phyloP scores from a whole-genome alignment of 2,329 filamentous ascomycete species.

The Trichoderma asperellum region DNA sequence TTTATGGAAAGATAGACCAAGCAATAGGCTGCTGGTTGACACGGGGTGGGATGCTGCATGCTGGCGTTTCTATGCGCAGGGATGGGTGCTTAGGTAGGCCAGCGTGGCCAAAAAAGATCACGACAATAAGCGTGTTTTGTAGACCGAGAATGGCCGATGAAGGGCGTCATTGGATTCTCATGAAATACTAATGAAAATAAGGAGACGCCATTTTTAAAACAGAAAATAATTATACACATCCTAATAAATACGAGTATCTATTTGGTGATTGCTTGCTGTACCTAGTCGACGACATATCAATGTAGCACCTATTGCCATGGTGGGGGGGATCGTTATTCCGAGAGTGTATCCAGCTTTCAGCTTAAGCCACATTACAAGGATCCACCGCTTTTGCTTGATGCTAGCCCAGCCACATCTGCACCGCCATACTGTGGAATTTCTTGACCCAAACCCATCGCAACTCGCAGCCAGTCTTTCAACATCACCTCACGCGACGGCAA shows the following conservation, averaged over 20 bases:
- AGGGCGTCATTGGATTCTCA: conserved; percentile 29
- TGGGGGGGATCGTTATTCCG: conserved; percentile 12
- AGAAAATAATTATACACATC: background rate
- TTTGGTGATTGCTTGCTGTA: background rate
- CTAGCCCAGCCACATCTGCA: conserved; percentile 27
- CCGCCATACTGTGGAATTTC: conserved; percentile 42
- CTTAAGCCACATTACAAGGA: conserved; percentile 4
- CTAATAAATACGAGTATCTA: background rate
- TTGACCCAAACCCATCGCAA: conserved; percentile 27
- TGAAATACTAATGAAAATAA: conserved; percentile 32
- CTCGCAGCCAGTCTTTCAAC: conserved; percentile 26
- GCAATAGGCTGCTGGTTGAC: background rate
- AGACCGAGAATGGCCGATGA: conserved; percentile 1
- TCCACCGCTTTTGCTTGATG: background rate
- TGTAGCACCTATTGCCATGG: background rate
- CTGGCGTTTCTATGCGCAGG: conserved; percentile 29
- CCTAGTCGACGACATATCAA: background rate
- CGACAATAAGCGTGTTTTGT: conserved; percentile 3
- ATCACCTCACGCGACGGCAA: conserved; percentile 32
- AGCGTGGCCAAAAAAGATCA: conserved; percentile 28
- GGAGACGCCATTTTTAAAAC: background rate
- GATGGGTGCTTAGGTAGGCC: conserved; percentile 10
- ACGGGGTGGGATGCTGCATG: conserved; percentile 33
- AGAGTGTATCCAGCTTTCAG: background rate
- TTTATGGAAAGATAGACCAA: too few relatives aligned